A percentile compares a stretch with the other conserved stretches of the same genome.
These are phyloP conservation scores for Annulohypoxylon nitens DNA, from an alignment of 495 filamentous ascomycete genomes.

Conservation along the genomic window DNA sequence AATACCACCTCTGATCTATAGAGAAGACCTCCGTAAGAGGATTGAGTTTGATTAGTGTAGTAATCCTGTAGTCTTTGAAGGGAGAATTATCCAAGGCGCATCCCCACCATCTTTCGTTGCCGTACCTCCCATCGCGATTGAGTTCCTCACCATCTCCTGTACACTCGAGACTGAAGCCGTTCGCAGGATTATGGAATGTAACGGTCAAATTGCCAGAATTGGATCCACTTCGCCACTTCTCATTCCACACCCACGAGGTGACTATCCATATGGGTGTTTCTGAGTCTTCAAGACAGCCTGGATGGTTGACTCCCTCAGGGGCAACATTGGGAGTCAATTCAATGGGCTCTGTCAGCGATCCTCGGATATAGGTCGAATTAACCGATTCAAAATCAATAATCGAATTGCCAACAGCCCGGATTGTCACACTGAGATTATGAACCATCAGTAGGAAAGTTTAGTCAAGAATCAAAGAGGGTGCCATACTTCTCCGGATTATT, in stretches of 20 bases:
- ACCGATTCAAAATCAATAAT: constrained; percentile 11
- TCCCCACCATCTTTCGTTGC: constrained; percentile 39
- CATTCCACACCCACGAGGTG: constrained; percentile 42
- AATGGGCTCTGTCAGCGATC: constrained; percentile 38
- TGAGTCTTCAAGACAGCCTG: constrained; percentile 37
- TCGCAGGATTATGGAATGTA: constrained; percentile 32
- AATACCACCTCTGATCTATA: constrained; percentile 40
- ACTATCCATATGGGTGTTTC: constrained; percentile 37
- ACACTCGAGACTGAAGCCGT: constrained; percentile 35
- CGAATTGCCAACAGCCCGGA: constrained; percentile 29
- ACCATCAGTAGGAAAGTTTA: constrained; percentile 6
- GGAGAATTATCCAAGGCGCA: constrained; percentile 14
- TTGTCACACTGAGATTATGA: constrained; percentile 25
- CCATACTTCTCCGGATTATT: constrained; percentile 28
- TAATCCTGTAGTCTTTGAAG: constrained; percentile 28
- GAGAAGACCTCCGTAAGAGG: constrained; percentile 35
- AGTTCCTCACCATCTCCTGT: constrained; percentile 41
- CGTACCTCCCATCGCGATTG: constrained; percentile 39
- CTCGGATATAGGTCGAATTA: constrained; percentile 29
- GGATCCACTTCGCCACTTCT: constrained; percentile 28
- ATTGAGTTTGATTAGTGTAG: constrained; percentile 33
- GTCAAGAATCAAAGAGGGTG: not conserved
- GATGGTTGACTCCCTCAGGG: constrained; percentile 42
- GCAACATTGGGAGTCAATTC: constrained; percentile 43
- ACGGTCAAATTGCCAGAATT: constrained; percentile 33